Conservation (phyloP, 2,329 filamentous ascomycete genomes). For the Fusarium ambrosium region DNA sequence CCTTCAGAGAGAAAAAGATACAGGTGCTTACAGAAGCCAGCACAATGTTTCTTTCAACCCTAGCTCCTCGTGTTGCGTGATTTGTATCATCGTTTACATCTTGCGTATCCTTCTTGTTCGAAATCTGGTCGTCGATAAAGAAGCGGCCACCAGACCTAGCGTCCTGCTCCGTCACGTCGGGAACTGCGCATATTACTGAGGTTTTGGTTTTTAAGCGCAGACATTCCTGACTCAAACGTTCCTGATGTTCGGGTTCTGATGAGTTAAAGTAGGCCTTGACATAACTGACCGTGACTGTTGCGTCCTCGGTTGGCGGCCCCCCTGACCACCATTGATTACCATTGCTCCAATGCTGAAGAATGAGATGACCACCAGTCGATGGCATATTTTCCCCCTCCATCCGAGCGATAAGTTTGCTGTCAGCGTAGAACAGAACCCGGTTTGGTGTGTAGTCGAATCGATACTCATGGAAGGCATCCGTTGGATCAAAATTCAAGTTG, state of each 20-base stretch:
- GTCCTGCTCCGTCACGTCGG: constrained; percentile 37
- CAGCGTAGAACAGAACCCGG: constrained; percentile 77
- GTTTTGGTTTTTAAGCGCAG: constrained; percentile 9
- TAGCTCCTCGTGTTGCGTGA: neutral
- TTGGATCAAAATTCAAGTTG: constrained; percentile 76
- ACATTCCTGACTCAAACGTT: constrained; percentile 27
- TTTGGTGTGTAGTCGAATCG: constrained; percentile 79
- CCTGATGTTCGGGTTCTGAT: constrained; percentile 54
- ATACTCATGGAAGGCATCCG: constrained; percentile 79
- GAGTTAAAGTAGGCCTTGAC: constrained; percentile 87
- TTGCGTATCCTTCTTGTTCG: neutral
- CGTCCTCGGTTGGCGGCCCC: constrained; percentile 75
- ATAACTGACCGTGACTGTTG: constrained; percentile 74
- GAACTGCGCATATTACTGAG: constrained; percentile 43
- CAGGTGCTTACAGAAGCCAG: neutral
- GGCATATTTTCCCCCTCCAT: constrained; percentile 72
- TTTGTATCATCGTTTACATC: neutral
- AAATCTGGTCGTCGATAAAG: constrained; percentile 11
- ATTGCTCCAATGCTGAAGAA: constrained; percentile 84
- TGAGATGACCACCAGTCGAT: constrained; percentile 71
- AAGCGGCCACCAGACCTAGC: constrained; percentile 41
- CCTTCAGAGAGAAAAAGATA: neutral
- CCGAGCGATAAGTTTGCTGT: constrained; percentile 68
- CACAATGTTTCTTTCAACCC: neutral
- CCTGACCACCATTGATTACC: constrained; percentile 79